These are phyloP conservation scores for Alternaria sp. DNA, from an alignment of 2,329 filamentous ascomycete species.

Conservation along the genomic window DNA sequence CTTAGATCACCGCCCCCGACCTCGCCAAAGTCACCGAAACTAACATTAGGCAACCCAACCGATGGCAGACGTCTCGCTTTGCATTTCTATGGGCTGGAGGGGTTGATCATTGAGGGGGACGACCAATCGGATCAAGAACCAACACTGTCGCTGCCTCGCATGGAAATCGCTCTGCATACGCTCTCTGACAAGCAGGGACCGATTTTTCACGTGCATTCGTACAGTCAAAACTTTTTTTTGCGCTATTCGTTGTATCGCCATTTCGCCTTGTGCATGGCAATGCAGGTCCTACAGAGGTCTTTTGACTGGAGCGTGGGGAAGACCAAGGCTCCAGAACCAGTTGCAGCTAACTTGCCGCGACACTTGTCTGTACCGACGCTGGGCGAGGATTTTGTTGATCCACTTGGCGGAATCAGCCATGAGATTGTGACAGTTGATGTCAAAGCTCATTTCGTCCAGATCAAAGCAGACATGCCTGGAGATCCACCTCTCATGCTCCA, in stretches of 20 bases:
- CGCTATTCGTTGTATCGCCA: conserved; percentile 95
- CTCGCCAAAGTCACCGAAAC: conserved; percentile 60
- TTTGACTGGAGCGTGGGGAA: conserved; percentile 44
- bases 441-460: conserved; percentile 80
- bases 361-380: conserved; percentile 47
- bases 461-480: conserved; percentile 87
- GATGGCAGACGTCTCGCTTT: conserved; percentile 85
- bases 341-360: conserved; percentile 27
- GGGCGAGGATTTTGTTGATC: conserved; percentile 42
- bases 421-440: conserved; percentile 86
- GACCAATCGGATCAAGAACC: conserved; percentile 86
- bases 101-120: conserved; percentile 85
- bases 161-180: conserved; percentile 86
- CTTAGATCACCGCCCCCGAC: conserved; percentile 61
- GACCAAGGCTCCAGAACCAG: conserved; percentile 22
- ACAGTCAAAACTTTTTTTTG: conserved; percentile 78
- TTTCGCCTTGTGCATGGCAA: conserved; percentile 85
- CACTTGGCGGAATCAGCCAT: conserved; percentile 38
- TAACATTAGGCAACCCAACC: conserved; percentile 59
- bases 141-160: conserved; percentile 84
- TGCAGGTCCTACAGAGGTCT: conserved; percentile 69
- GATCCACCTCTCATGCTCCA: conserved; percentile 94
- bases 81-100: conserved; percentile 84
- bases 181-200: conserved; percentile 86
- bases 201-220: conserved; percentile 84